Percentiles rank a stretch among this genome's conserved stretches.
These are phyloP conservation scores for Euphorbia tirucalli DNA, from an alignment of 345 rosid genomes.

Conservation along the genomic window DNA sequence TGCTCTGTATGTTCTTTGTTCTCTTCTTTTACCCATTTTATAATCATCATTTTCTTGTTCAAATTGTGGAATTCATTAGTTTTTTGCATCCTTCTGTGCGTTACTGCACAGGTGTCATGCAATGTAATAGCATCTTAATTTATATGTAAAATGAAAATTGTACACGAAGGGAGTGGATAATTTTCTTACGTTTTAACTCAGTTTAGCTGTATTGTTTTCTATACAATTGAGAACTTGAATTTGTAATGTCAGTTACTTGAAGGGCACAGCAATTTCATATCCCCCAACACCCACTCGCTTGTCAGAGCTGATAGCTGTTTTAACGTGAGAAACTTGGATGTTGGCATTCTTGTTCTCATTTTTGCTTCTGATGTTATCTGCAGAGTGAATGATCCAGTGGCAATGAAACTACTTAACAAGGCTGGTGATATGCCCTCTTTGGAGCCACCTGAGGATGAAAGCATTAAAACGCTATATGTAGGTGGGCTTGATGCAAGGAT, in stretches of 20 bases:
- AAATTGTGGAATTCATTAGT: background rate
- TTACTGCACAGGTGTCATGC: background rate
- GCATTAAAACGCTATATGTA: slow-evolving; percentile 83
- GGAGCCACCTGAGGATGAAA: slow-evolving; percentile 88
- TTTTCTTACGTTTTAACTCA: too few relatives aligned
- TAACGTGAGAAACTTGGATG: background rate
- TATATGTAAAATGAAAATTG: background rate
- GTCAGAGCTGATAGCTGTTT: background rate
- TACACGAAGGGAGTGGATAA: background rate
- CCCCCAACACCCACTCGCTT: background rate
- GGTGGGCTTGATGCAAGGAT: slow-evolving; percentile 88
- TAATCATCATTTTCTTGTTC: background rate
- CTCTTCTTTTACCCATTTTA: background rate
- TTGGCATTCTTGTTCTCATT: background rate
- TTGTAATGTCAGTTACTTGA: background rate
- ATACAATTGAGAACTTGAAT: background rate
- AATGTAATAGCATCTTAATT: background rate
- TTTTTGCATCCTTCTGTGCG: background rate
- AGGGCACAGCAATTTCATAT: background rate
- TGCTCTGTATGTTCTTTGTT: background rate
- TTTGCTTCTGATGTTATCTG: slow-evolving; percentile 4
- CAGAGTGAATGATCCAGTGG: slow-evolving; percentile 96
- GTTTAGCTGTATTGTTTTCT: background rate
- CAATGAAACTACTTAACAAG: slow-evolving; percentile 81
- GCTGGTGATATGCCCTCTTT: slow-evolving; percentile 97